phyloP scores from a whole-genome alignment of 352 stramenopile genomes.

The Phytophthora syringae region DNA sequence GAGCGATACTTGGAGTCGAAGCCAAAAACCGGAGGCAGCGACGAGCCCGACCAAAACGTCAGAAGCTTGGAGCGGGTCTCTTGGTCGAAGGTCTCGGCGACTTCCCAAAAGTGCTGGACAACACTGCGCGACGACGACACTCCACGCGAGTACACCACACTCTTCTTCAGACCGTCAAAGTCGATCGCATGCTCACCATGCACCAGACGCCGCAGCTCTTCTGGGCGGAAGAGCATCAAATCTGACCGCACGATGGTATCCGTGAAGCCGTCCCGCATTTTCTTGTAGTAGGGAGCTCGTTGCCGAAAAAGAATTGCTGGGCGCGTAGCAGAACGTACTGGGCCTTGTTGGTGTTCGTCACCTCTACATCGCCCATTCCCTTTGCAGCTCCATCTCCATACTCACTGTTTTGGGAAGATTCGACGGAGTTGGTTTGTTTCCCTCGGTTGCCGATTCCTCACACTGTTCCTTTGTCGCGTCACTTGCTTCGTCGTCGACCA shows the following conservation, averaged over 20 bases:
- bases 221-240: constrained; percentile 62
- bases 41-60: constrained; percentile 82
- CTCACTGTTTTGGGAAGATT: constrained; percentile 17
- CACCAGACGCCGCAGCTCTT: constrained; percentile 60
- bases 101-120: constrained; percentile 67
- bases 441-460: constrained; percentile 15
- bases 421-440: constrained; percentile 2
- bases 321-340: constrained; percentile 69
- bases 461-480: constrained; percentile 22
- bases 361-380: constrained; percentile 33
- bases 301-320: constrained; percentile 67
- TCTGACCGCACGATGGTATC: constrained; percentile 63
- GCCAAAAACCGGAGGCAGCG: constrained; percentile 72
- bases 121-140: constrained; percentile 49
- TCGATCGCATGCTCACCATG: constrained; percentile 62
- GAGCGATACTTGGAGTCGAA: constrained; percentile 64
- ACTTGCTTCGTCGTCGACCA: constrained; percentile 30
- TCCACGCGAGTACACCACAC: constrained; percentile 64
- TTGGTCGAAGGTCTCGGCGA: constrained; percentile 70
- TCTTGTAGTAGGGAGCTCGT: constrained; percentile 65
- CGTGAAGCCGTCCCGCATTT: constrained; percentile 61
- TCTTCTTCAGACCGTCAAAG: constrained; percentile 54
- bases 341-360: constrained; percentile 78
- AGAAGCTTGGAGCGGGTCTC: constrained; percentile 56
- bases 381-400: constrained; percentile 73